These are phyloP conservation scores for Phytophthora sp. DNA, from an alignment of 352 stramenopile species.

Conservation along the genomic window DNA sequence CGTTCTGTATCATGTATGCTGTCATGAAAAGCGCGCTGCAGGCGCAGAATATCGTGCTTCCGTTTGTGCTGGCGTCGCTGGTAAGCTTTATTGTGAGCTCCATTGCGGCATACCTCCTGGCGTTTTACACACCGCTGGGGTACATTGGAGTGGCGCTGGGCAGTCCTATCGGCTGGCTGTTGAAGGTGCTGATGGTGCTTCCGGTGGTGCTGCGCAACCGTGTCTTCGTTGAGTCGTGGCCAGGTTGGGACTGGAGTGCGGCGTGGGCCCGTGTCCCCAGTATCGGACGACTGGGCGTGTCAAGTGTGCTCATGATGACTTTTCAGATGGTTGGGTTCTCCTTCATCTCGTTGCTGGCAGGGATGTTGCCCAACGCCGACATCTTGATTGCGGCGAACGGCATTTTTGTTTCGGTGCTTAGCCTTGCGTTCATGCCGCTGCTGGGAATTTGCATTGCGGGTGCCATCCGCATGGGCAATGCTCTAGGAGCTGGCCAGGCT, in stretches of 20 bases:
- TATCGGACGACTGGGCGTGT: conserved; percentile 44
- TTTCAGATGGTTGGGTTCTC: conserved; percentile 57
- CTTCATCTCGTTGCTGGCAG: conserved; percentile 56
- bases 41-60: conserved; percentile 69
- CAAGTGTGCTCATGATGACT: conserved; percentile 56
- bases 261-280: conserved; percentile 44
- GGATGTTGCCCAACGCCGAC: conserved; percentile 56
- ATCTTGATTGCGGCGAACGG: conserved; percentile 58
- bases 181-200: conserved; percentile 54
- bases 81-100: conserved; percentile 47
- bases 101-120: conserved; percentile 53
- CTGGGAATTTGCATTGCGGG: conserved; percentile 54
- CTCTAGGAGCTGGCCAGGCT: conserved; percentile 54
- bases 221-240: conserved; percentile 65
- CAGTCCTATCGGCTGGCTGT: conserved; percentile 46
- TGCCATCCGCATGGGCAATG: conserved; percentile 64
- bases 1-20: conserved; percentile 55
- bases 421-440: conserved; percentile 58
- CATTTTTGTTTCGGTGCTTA: conserved; percentile 54
- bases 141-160: conserved; percentile 66
- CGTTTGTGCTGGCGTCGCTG: conserved; percentile 50
- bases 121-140: conserved; percentile 56
- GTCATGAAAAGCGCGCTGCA: conserved; percentile 63
- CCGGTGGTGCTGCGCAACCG: conserved; percentile 55
- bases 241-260: conserved; percentile 50